A percentile compares a stretch with the other conserved stretches of the same genome.
These are phyloP conservation scores for Coemansia sp. DNA, from an alignment of 192 early-diverging fungal species.

Conservation along the genomic window DNA sequence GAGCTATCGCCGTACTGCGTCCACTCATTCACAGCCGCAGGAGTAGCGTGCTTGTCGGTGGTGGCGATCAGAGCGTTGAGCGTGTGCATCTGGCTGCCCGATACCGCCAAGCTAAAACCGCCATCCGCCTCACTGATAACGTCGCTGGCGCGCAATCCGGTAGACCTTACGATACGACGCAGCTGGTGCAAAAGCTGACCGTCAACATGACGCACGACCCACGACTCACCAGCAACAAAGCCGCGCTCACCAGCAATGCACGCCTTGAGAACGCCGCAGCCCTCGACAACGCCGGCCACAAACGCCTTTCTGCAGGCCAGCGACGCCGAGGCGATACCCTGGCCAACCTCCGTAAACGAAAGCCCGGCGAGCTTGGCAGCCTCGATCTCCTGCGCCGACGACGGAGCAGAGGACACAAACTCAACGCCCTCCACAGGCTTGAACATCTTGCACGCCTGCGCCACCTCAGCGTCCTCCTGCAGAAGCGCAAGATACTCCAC, in stretches of 20 bases:
- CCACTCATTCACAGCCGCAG: constrained; percentile 7
- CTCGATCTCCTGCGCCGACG: constrained; percentile 16
- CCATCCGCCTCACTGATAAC: constrained; percentile 1
- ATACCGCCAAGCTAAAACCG: constrained; percentile 14
- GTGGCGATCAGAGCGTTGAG: constrained; percentile 3
- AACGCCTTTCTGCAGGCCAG: constrained; percentile 31
- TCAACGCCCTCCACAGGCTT: constrained; percentile 32
- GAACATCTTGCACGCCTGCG: constrained; percentile 30
- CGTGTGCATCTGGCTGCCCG: constrained; percentile 19
- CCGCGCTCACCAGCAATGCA: background rate
- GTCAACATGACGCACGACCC: constrained; percentile 12
- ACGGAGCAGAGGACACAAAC: constrained; percentile 22
- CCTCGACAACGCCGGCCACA: constrained; percentile 39
- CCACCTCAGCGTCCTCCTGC: constrained; percentile 16
- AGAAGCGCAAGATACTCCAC: constrained; percentile 39
- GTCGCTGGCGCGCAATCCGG: constrained; percentile 26
- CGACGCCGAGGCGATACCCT: background rate
- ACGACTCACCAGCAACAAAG: constrained; percentile 7
- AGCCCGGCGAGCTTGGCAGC: constrained; percentile 30
- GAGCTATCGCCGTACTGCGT: constrained; percentile 9
- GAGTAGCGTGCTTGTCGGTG: constrained; percentile 18
- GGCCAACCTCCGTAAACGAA: constrained; percentile 24
- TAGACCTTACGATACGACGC: constrained; percentile 32
- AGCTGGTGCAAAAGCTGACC: constrained; percentile 13
- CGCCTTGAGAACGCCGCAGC: background rate